phyloP scores from a whole-genome alignment of 176 grass and related monocot genomes.

The Chrysopogon serrulatus region DNA sequence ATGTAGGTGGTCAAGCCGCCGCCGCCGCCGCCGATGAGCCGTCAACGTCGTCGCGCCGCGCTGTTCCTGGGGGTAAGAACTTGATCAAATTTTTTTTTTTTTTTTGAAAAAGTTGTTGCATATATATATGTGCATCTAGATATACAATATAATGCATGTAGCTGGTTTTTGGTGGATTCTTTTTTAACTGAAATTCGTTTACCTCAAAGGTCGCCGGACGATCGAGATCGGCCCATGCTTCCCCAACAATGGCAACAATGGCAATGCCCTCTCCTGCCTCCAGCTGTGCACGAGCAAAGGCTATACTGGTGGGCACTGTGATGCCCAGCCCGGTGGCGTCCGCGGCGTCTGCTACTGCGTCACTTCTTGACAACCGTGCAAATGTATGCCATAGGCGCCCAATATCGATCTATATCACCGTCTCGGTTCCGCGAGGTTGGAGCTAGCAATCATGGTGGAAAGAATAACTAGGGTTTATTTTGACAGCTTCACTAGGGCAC shows the following conservation, averaged over 20 bases:
- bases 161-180: no score
- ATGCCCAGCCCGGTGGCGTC: neutral
- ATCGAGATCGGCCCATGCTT: neutral
- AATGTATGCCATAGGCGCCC: no score
- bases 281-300: neutral
- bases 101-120: no score
- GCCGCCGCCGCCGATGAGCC: no score
- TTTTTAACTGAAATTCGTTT: neutral
- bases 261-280: neutral
- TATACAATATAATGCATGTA: no score
- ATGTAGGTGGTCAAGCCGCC: no score
- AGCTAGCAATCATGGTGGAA: no score
- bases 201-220: neutral
- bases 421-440: no score
- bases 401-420: no score
- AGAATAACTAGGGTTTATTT: no score
- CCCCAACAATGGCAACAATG: neutral
- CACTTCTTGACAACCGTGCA: neutral
- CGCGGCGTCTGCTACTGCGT: neutral
- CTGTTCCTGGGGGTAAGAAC: neutral
- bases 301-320: neutral
- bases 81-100: neutral
- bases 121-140: no score
- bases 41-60: neutral
- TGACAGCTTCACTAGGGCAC: no score